Evolutionary conservation across 176 grass and related monocot species (phyloP), one percentile per base, ranked within the genome.

Genomic region (sorghum (Sorghum bicolor)): DNA sequence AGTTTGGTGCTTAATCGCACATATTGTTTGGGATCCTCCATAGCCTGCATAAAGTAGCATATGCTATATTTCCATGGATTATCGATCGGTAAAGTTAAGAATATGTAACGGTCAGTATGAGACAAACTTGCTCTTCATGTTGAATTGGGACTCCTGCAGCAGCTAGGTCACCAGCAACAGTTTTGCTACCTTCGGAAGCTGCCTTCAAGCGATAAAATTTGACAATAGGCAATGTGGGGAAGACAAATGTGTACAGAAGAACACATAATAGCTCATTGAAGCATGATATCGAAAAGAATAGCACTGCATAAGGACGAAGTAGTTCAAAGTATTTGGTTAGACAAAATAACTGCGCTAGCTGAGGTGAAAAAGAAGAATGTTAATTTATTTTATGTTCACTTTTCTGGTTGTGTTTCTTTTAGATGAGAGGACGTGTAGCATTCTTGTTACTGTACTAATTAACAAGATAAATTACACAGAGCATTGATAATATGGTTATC

Each of bases 1-100:
- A 84, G 55, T 15, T 78, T 88, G 65, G 28, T 83, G 73, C 37
- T 88, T 41, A 88, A 74, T 44, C 86, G 80, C 29, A 79, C 86
- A 5, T 43, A 41, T 70, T 39, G 38, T 15, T 70, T 24, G 2
- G 67, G 67, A 2, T 70, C 37, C 36, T 70, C 67, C 37, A 41
- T 39, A 41, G 39, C 37, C 67, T 70, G 67, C n/a, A 41, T 13
- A 43, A 26, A 41, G n/a, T 25, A 41, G 37, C 39, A 39, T 41
- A 41, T 41, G 20, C 12, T 40, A 25, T 70, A 70, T 40, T 70
- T 70, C 10, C 20, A 40, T 40, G 36, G 20, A 24, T 70, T n/a
- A 70, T 70, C 2, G 11, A 70, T 70, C 2, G 11, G 10, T 70
- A 40, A 25, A 70, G 67, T 70, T 40, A 40, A 25, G 2, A n/a